Base-by-base conservation (phyloP, 306 rosid genomes). In the Trichosanthes truncata region DNA sequence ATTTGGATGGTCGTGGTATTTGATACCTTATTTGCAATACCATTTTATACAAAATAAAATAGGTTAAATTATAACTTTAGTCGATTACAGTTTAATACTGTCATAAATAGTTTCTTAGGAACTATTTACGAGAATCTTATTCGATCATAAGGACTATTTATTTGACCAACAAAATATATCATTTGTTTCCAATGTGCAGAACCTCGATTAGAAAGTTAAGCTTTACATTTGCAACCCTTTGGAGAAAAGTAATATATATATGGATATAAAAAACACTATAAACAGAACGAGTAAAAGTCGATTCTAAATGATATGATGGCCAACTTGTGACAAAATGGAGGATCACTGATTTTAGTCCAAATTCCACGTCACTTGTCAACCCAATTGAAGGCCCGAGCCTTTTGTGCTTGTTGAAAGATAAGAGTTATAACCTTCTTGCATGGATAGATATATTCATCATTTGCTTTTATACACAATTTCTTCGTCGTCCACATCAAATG, bases 401-500 rank as follows among this genome's bases (percentile, higher is more conserved):
- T 73, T 0, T 48, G 14, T 48, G 77, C 59, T 29, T 46, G 57
- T 73, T 73, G 77, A 73, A 48, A 51, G 61, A 74, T 74, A 1
- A 31, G 78, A 74, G 59, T 33, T 31, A 51, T 31, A 66, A 51
- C 63, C 78, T 51, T 74, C 31, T 33, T 31, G 26, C 43, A 74
- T 17, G 20, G 31, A 21, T 35, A 4, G 5, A 51, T 45, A 23
- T 71, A 31, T 51, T 49, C 9, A 74, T 91, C 92, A 89, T 84
- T 91, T 91, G 84, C 90, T 82, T 85, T 86, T 90, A 84, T 91
- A 93, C 81, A 91, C 94, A 79, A 91, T 89, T 80, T 95, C 98
- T 18, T 95, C 97, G 15, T 95, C 99, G 29, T 93, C 99, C 78
- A 90, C 97, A 82, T 91, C 98, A 81, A 90, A 95, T 79, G 99